Conservation (phyloP, 2,329 filamentous ascomycete genomes). For the Alternaria postmessia region DNA sequence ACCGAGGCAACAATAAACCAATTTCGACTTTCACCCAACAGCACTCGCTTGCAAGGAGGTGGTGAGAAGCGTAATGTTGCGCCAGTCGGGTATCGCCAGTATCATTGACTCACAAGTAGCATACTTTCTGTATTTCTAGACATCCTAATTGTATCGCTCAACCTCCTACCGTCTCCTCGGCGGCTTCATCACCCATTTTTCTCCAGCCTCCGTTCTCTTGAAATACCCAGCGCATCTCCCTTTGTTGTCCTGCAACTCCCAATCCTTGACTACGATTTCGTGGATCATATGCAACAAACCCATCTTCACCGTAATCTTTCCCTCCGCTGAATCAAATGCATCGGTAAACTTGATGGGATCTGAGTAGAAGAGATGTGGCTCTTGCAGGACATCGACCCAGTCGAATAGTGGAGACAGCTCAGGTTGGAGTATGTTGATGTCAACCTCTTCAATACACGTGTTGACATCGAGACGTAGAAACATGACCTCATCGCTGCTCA, state of each 20-base stretch:
- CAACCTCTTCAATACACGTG: neutral
- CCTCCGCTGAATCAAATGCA: constrained; percentile 7
- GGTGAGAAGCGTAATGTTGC: neutral
- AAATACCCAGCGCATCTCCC: constrained; percentile 19
- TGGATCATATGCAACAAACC: constrained; percentile 24
- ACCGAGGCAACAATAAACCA: neutral
- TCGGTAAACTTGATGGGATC: constrained; percentile 22
- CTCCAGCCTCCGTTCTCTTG: constrained; percentile 8
- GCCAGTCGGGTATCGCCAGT: too few species aligned
- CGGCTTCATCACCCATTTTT: constrained; percentile 3
- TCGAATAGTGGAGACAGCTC: neutral
- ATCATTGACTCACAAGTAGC: neutral
- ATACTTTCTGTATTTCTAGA: neutral
- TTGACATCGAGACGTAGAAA: constrained; percentile 22
- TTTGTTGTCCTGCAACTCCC: constrained; percentile 13
- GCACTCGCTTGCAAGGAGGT: neutral
- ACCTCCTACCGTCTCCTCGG: neutral
- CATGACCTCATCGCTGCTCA: constrained; percentile 30
- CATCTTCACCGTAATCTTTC: constrained; percentile 14
- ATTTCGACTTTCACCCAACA: neutral
- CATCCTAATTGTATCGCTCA: too few species aligned
- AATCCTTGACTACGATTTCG: constrained; percentile 3
- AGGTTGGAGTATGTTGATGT: neutral
- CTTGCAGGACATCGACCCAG: constrained; percentile 1
- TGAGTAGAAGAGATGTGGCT: constrained; percentile 25